Conservation (phyloP, 306 rosid species). For the Quercus dentata region DNA sequence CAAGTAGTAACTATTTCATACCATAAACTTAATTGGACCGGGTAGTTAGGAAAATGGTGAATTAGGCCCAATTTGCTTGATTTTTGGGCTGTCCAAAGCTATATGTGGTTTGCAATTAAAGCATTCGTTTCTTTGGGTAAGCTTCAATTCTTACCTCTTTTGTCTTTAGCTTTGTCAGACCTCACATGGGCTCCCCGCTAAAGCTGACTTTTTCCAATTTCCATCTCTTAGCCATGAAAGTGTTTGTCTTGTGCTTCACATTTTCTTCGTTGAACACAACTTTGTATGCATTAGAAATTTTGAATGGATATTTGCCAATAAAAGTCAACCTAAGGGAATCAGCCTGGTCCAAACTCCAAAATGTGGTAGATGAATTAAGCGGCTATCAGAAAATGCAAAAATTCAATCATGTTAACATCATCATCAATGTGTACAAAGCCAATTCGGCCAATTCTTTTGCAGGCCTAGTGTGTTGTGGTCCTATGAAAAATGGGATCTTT, state of each 20-base stretch:
- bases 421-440: neutral
- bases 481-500: neutral
- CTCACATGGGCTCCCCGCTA: neutral
- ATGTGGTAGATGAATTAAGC: no score
- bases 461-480: neutral
- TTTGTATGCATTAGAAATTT: neutral
- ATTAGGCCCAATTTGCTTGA: slow-evolving; percentile 5
- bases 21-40: neutral
- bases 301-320: neutral
- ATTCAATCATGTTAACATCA: neutral
- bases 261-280: neutral
- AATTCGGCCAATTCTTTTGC: neutral
- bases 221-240: neutral
- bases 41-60: neutral
- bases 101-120: neutral
- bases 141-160: neutral
- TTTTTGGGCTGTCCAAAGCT: slow-evolving; percentile 3
- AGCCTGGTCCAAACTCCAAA: no score
- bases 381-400: neutral
- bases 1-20: neutral
- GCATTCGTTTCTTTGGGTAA: neutral
- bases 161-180: neutral
- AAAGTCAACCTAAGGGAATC: slow-evolving; percentile 1
- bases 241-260: neutral
- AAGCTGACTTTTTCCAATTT: neutral